Evolutionary conservation across 2,329 filamentous ascomycete species (phyloP).

Genomic region (Pseudofabraea citricarpa): DNA sequence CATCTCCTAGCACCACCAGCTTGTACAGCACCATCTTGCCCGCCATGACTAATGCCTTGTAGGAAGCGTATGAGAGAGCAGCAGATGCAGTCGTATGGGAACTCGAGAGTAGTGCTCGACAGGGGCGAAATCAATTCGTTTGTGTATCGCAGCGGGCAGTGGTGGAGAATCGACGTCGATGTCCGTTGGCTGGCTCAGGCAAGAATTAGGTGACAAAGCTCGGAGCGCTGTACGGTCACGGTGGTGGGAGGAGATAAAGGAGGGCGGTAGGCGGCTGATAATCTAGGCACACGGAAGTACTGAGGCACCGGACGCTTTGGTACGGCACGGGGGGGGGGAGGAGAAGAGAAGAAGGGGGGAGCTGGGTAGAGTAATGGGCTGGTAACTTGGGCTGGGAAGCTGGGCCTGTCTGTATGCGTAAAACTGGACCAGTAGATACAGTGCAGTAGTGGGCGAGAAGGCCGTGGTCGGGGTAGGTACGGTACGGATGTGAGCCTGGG

Average conservation of each 20-base stretch:
- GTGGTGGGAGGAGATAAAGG: not conserved
- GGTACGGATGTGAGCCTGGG: no score
- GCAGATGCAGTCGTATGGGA: not conserved
- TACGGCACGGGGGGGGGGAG: no score
- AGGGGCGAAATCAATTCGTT: not conserved
- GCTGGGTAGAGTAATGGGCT: no score
- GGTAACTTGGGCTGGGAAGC: no score
- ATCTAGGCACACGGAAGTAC: no score
- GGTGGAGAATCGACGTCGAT: slow-evolving; percentile 4
- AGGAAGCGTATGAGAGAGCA: not conserved
- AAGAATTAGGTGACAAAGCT: not conserved
- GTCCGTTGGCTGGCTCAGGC: not conserved
- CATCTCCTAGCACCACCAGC: slow-evolving; percentile 90
- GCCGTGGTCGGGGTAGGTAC: no score
- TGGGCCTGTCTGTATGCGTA: no score
- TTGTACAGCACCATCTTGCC: slow-evolving; percentile 96
- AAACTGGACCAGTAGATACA: no score
- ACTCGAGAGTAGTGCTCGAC: not conserved
- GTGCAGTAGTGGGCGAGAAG: no score
- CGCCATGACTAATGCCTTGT: slow-evolving; percentile 51
- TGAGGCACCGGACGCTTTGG: no score
- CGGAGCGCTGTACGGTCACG: not conserved
- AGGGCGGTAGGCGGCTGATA: not conserved
- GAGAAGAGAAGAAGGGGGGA: no score
- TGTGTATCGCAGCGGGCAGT: slow-evolving; percentile 3